Conservation (phyloP, 805 yeast species). For the Saccharomycopsis olivae region DNA sequence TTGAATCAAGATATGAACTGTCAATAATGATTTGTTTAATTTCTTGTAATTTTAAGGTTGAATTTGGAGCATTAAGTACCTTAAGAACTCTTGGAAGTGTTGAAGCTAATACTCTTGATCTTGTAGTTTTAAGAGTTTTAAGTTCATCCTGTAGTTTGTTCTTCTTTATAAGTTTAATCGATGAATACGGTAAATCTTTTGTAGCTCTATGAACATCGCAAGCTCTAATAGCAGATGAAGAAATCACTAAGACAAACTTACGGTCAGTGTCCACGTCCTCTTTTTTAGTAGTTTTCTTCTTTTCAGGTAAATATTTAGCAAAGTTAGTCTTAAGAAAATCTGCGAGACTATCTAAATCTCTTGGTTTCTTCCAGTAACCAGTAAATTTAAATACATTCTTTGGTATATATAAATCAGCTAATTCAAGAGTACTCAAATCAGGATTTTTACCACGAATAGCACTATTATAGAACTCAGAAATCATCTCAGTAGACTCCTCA, state of each 20-base stretch:
- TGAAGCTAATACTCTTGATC: slow-evolving; percentile 43
- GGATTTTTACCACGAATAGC: slow-evolving; percentile 49
- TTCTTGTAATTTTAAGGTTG: slow-evolving; percentile 28
- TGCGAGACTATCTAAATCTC: slow-evolving; percentile 46
- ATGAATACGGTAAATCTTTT: slow-evolving; percentile 36
- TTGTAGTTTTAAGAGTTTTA: slow-evolving; percentile 27
- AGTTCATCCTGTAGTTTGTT: slow-evolving; percentile 58
- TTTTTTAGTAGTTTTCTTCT: slow-evolving; percentile 14
- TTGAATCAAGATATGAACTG: slow-evolving; percentile 48
- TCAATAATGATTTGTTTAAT: slow-evolving; percentile 50
- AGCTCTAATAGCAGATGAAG: slow-evolving; percentile 77
- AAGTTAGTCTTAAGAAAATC: slow-evolving; percentile 44
- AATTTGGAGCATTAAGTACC: slow-evolving; percentile 34
- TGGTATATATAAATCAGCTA: slow-evolving; percentile 49
- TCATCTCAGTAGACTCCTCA: slow-evolving; percentile 40
- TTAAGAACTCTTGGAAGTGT: slow-evolving; percentile 53
- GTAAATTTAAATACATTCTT: slow-evolving; percentile 48
- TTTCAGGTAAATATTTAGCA: slow-evolving; percentile 28
- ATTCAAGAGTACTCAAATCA: slow-evolving; percentile 65
- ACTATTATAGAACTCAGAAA: slow-evolving; percentile 59
- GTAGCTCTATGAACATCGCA: slow-evolving; percentile 72
- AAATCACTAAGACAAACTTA: slow-evolving; percentile 29
- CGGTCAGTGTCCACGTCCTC: slow-evolving; percentile 26
- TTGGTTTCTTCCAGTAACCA: slow-evolving; percentile 39
- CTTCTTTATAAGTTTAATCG: slow-evolving; percentile 65